These are phyloP conservation scores for Syzygium jambos DNA, from an alignment of 345 rosid genomes.

Conservation along the genomic window DNA sequence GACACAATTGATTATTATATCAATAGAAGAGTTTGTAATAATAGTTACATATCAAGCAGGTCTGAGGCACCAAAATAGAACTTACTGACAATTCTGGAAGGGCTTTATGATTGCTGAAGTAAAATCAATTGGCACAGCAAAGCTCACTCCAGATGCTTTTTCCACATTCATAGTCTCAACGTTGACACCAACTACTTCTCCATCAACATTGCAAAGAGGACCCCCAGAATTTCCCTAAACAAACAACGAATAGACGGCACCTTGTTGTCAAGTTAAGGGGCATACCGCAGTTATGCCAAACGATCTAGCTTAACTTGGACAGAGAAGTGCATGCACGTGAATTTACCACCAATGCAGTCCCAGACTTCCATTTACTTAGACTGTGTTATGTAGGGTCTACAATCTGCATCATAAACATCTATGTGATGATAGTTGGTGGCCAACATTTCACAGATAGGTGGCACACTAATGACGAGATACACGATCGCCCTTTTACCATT, in stretches of 20 bases:
- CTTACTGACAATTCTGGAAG: neutral
- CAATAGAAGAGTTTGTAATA: neutral
- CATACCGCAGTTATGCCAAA: neutral
- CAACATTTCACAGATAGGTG: neutral
- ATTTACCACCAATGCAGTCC: neutral
- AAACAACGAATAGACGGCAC: neutral
- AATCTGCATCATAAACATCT: neutral
- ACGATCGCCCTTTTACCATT: neutral
- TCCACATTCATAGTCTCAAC: constrained; percentile 42
- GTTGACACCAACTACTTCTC: constrained; percentile 86
- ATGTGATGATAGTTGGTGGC: neutral
- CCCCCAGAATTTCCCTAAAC: constrained; percentile 91
- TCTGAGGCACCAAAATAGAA: neutral
- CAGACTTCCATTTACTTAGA: neutral
- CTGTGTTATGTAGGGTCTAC: neutral
- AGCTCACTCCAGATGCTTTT: constrained; percentile 70
- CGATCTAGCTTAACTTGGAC: neutral
- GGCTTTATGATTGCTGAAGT: neutral
- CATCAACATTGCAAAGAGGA: constrained; percentile 83
- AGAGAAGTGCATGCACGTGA: neutral
- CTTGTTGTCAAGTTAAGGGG: neutral
- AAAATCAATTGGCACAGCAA: constrained; percentile 67
- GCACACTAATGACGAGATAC: neutral
- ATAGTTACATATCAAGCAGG: neutral
- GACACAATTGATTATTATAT: neutral